phyloP scores from a whole-genome alignment of 148 eudicot species.

The Chenopodium quinoa region DNA sequence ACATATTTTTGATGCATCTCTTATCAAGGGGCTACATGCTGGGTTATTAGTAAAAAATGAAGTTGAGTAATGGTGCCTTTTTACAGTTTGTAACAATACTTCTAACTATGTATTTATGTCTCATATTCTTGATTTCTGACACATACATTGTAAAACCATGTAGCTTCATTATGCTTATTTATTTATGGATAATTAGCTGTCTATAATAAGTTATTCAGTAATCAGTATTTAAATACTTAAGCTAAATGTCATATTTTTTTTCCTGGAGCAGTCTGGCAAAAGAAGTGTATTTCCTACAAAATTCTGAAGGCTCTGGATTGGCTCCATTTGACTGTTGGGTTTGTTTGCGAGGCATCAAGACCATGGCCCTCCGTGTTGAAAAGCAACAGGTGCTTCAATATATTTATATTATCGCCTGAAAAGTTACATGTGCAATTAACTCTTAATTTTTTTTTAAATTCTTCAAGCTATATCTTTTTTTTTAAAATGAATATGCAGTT shows the following conservation, averaged over 20 bases:
- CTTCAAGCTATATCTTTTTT: neutral
- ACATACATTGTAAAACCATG: neutral
- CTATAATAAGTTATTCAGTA: neutral
- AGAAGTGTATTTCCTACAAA: constrained; percentile 83
- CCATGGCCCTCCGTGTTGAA: constrained; percentile 96
- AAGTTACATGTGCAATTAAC: neutral
- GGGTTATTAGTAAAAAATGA: neutral
- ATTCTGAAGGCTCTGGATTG: constrained; percentile 92
- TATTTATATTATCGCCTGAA: neutral
- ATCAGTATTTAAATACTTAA: neutral
- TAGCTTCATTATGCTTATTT: neutral
- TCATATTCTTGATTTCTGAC: neutral
- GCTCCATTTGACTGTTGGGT: constrained; percentile 99
- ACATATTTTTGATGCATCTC: neutral
- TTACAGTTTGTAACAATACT: neutral
- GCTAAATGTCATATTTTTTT: constrained; percentile 8
- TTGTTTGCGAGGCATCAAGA: constrained; percentile 95
- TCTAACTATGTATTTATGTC: neutral
- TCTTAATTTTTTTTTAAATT: neutral
- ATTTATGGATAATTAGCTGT: neutral
- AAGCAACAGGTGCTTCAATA: constrained; percentile 76
- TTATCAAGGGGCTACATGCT: neutral
- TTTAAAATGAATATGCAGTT: neutral
- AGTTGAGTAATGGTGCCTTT: neutral
- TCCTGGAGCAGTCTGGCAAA: constrained; percentile 68